Evolutionary conservation across 2,329 filamentous ascomycete genomes (phyloP).

Genomic region (Plenodomus tracheiphilus): DNA sequence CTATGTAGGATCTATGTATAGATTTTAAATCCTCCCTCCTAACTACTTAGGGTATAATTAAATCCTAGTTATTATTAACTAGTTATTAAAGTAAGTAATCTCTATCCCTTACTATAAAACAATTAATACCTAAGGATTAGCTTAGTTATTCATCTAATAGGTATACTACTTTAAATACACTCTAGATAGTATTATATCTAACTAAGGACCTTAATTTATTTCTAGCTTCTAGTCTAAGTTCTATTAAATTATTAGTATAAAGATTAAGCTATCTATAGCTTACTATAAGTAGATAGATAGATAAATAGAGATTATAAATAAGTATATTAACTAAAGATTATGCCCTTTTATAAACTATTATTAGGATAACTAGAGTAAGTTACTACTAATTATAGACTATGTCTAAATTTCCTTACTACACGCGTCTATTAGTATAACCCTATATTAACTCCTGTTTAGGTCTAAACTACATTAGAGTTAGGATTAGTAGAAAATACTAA

Average conservation of each 20-base stretch:
- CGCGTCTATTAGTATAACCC: not conserved
- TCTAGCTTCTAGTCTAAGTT: slow-evolving; percentile 1
- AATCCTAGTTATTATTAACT: slow-evolving; percentile 2
- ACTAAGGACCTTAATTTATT: slow-evolving; percentile 1
- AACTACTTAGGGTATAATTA: not conserved
- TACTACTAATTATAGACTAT: not conserved
- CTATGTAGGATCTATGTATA: not conserved
- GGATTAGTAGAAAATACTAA: not conserved
- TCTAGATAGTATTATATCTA: not conserved
- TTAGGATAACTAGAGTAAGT: slow-evolving; percentile 2
- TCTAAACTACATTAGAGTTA: not conserved
- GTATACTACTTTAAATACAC: slow-evolving; percentile 1
- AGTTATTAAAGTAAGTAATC: slow-evolving; percentile 1
- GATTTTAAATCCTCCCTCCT: not conserved
- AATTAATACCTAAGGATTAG: not conserved
- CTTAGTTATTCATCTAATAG: not conserved
- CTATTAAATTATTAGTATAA: not conserved
- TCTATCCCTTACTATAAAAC: slow-evolving; percentile 2
- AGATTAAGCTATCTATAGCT: not conserved
- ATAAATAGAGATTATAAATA: slow-evolving; percentile 5
- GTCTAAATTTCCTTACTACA: not conserved
- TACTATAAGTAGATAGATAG: slow-evolving; percentile 4
- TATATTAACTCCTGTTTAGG: not conserved
- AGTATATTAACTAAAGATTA: slow-evolving; percentile 1
- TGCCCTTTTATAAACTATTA: slow-evolving; percentile 1